phyloP scores from a whole-genome alignment of 2,329 filamentous ascomycete genomes.

The Ramichloridium luteum region DNA sequence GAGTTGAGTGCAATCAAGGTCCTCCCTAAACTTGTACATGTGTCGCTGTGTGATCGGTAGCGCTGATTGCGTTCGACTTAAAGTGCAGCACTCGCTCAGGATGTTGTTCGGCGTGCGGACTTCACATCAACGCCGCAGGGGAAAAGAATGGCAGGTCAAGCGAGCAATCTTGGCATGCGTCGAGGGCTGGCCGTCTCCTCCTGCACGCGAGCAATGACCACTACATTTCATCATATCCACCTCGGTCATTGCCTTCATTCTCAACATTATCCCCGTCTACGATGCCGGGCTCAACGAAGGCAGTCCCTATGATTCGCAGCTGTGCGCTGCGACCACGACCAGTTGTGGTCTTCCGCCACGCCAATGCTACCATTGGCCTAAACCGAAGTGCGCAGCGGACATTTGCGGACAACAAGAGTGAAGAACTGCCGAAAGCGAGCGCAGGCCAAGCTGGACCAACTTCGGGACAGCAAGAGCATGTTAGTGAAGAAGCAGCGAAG shows the following conservation, averaged over 20 bases:
- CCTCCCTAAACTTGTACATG: too few relatives aligned
- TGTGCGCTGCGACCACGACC: constrained; percentile 15
- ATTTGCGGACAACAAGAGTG: constrained; percentile 20
- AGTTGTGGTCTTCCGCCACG: constrained; percentile 7
- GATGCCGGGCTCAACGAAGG: constrained; percentile 13
- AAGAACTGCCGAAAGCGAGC: constrained; percentile 19
- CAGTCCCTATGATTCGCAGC: constrained; percentile 12
- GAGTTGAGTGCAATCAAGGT: too few relatives aligned
- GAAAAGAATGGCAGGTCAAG: not conserved
- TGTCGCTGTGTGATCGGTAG: too few relatives aligned
- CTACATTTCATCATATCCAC: too few relatives aligned
- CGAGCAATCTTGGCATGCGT: not conserved
- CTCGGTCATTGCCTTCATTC: too few relatives aligned
- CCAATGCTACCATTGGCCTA: constrained; percentile 13
- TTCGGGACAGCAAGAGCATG: constrained; percentile 44
- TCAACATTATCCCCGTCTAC: not conserved
- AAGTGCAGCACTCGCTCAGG: too few relatives aligned
- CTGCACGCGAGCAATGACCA: not conserved
- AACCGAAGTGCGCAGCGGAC: constrained; percentile 14
- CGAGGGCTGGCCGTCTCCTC: not conserved
- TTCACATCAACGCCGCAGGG: too few relatives aligned
- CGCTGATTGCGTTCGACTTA: too few relatives aligned
- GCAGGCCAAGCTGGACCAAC: constrained; percentile 33
- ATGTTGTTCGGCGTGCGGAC: too few relatives aligned
- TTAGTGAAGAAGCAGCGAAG: constrained; percentile 53